Base-by-base conservation (phyloP, 1,284 basidiomycete genomes). In the Ustanciosporium gigantosporum region DNA sequence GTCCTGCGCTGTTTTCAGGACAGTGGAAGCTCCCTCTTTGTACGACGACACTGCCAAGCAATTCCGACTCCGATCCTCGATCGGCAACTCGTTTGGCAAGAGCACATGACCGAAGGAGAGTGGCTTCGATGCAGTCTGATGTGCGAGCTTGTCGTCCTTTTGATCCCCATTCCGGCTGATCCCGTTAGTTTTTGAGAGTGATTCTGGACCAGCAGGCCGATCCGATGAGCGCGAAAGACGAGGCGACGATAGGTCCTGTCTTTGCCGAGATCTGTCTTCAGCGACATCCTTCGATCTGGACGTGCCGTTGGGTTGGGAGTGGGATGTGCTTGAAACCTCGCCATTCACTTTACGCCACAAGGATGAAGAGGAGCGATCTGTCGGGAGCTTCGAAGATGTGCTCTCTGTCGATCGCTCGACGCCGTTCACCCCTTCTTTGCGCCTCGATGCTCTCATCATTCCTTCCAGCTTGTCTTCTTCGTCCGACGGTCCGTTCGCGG, bases 11-110 rank as follows among this genome's bases (percentile, higher is more conserved):
- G 46, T 23, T 25, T 45, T 48, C 24, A 34, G 34, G 4, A 39
- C 13, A 24, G 22, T 11, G 8, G 36, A 42, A 19, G 16, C 22
- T 1, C 25, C 34, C 17, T 52, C 31, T 25, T 65, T 43, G 41
- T 5, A 41, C 5, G 43, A 27, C 11, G 46, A 29, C n/a, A 27
- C 32, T 3, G 32, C 41, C 25, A 46, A 20, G 13, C 15, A 39
- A 22, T 67, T 67, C 34, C 47, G 36, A 11, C 48, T 55, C 22
- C 53, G 25, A 3, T 36, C 19, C 15, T 62, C 61, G 20, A 24
- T 23, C 4, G 52, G 42, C 9, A 71, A 47, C 34, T 71, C 69
- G 46, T 61, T 44, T 7, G 69, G 69, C 7, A 71, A 44, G 11
- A 14, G 44, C 25, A 71, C 56, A 29, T 60, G 49, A 0, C 41